Evolutionary conservation across 208 protist species (phyloP).

Genomic region (Leishmania guyanensis): DNA sequence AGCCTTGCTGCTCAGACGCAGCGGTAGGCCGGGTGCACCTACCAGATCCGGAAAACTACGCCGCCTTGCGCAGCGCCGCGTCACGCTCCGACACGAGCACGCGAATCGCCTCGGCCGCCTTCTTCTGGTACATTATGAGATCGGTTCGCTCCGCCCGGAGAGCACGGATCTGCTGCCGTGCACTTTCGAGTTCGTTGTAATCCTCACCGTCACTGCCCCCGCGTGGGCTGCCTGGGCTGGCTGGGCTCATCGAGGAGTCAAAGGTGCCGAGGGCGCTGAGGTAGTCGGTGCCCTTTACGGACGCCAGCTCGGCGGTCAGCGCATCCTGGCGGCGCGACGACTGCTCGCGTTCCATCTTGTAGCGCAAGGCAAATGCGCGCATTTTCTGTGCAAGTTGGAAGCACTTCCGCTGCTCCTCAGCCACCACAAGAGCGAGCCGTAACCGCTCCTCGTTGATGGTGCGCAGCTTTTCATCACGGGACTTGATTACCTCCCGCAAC

Average conservation of each 20-base stretch:
- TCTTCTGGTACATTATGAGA: conserved; percentile 73
- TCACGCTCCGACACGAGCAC: conserved; percentile 74
- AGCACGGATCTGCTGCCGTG: conserved; percentile 43
- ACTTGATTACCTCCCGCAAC: conserved; percentile 48
- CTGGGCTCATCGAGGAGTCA: conserved; percentile 7
- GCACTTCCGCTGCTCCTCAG: conserved; percentile 67
- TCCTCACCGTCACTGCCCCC: conserved; percentile 7
- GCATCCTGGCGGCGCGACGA: conserved; percentile 54
- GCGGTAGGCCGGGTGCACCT: neutral
- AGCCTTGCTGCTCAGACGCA: neutral
- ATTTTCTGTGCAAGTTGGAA: conserved; percentile 78
- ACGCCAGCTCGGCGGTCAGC: conserved; percentile 54
- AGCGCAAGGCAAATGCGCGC: conserved; percentile 48
- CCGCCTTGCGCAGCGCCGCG: conserved; percentile 19
- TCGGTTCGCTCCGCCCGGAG: conserved; percentile 64
- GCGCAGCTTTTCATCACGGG: conserved; percentile 54
- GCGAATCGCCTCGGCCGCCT: conserved; percentile 76
- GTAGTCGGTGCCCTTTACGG: conserved; percentile 82
- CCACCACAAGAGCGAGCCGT: conserved; percentile 63
- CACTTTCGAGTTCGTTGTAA: conserved; percentile 30
- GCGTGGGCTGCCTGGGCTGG: conserved; percentile 8
- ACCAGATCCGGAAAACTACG: neutral
- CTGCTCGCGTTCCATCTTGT: conserved; percentile 52
- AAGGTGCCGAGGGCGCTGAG: conserved; percentile 46
- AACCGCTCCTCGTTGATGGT: conserved; percentile 63